Evolutionary conservation across 176 grass and related monocot genomes (phyloP).

Genomic region (Raddia distichophylla): DNA sequence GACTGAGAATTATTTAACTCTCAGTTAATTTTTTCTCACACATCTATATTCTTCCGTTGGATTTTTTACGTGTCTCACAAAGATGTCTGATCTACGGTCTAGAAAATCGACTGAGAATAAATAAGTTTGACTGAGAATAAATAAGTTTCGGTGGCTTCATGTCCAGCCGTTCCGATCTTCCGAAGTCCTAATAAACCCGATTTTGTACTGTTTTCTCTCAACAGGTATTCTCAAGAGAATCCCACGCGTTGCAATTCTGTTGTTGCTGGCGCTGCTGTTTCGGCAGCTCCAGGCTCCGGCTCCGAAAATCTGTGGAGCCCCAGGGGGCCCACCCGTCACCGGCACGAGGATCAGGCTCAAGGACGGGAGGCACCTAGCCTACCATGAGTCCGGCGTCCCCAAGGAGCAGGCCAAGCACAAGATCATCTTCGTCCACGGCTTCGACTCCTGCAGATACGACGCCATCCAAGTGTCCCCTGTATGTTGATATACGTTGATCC

Average conservation of each 20-base stretch:
- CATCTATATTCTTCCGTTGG: too few species aligned
- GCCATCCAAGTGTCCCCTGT: constrained; percentile 61
- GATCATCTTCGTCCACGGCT: constrained; percentile 84
- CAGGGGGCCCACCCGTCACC: constrained; percentile 58
- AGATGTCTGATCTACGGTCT: too few species aligned
- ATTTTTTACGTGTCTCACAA: too few species aligned
- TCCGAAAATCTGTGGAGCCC: constrained; percentile 52
- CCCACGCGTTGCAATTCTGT: constrained; percentile 32
- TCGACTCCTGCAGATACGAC: constrained; percentile 75
- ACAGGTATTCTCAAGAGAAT: constrained; percentile 47
- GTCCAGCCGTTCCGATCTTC: too few species aligned
- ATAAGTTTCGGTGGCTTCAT: too few species aligned
- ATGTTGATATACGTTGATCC: background rate
- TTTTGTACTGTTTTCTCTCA: too few species aligned
- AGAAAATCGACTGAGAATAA: too few species aligned
- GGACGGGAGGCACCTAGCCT: constrained; percentile 80
- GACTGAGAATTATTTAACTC: too few species aligned
- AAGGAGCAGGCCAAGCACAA: constrained; percentile 62
- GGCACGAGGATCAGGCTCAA: constrained; percentile 53
- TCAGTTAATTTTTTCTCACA: too few species aligned
- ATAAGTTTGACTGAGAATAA: too few species aligned
- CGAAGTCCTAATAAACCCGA: too few species aligned
- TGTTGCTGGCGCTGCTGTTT: constrained; percentile 49
- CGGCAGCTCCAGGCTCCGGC: constrained; percentile 57
- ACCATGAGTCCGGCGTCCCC: constrained; percentile 67